Conservation (phyloP, 2,329 filamentous ascomycete genomes). For the Pestalotiopsis sp. region DNA sequence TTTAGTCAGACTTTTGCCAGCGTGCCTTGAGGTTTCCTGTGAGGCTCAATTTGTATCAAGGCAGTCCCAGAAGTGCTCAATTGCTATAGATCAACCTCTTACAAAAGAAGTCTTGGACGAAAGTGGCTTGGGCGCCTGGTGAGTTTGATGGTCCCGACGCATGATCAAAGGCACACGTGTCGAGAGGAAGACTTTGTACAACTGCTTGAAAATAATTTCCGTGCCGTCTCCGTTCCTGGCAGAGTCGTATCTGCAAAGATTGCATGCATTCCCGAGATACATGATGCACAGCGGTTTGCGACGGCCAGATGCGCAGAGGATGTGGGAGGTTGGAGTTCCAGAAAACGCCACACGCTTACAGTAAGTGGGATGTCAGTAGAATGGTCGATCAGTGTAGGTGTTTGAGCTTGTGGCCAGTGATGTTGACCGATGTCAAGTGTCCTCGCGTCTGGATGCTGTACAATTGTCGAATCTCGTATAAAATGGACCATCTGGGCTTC, state of each 20-base stretch:
- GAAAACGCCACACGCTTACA: not conserved
- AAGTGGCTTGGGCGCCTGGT: not conserved
- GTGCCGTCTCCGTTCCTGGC: not conserved
- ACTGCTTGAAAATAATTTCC: not conserved
- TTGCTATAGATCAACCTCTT: not conserved
- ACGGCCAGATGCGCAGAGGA: not conserved
- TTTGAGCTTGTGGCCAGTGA: no score
- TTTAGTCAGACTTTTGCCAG: not conserved
- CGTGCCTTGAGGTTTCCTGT: not conserved
- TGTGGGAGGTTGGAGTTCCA: not conserved
- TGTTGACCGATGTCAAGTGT: not conserved
- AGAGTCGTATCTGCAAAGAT: not conserved
- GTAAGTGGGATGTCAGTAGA: not conserved
- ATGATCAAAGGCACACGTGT: not conserved
- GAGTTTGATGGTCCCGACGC: not conserved
- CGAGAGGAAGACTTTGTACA: not conserved
- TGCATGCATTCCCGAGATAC: conserved; percentile 7
- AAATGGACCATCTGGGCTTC: not conserved
- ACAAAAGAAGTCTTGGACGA: not conserved
- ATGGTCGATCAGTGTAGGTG: no score
- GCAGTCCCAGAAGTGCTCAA: not conserved
- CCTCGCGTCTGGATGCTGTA: not conserved
- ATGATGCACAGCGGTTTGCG: conserved; percentile 5
- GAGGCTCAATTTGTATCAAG: not conserved
- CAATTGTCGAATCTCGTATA: not conserved